A percentile compares a stretch with the other conserved stretches of the same genome.
Evolutionary conservation across 192 early-diverging fungal genomes (phyloP).

Genomic region (Gigaspora rosea): DNA sequence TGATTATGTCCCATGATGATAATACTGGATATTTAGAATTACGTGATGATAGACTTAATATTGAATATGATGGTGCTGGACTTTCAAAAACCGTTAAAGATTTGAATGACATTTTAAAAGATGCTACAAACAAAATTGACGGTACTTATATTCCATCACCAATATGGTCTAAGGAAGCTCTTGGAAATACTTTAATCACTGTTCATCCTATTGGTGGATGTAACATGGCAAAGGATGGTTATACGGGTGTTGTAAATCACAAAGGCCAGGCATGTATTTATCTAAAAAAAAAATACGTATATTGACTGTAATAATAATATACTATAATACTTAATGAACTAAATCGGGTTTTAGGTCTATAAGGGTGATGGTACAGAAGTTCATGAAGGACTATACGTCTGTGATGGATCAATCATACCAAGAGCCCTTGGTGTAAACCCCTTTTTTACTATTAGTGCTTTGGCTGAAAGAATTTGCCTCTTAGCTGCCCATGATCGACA

Average conservation of each 20-base stretch:
- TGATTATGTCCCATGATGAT: slow-evolving; percentile 57
- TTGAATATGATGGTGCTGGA: slow-evolving; percentile 42
- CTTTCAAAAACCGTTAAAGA: slow-evolving; percentile 34
- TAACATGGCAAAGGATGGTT: slow-evolving; percentile 38
- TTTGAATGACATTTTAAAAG: slow-evolving; percentile 37
- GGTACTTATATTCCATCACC: slow-evolving; percentile 48
- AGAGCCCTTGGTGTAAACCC: slow-evolving; percentile 53
- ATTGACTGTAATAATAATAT: too few species aligned
- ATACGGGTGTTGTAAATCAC: slow-evolving; percentile 49
- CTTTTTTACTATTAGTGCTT: slow-evolving; percentile 49
- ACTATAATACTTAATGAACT: too few species aligned
- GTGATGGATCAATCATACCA: slow-evolving; percentile 51
- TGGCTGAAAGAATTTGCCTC: slow-evolving; percentile 46
- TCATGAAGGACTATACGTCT: slow-evolving; percentile 49
- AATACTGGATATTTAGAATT: slow-evolving; percentile 41
- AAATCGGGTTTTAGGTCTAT: slow-evolving; percentile 31
- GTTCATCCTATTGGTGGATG: slow-evolving; percentile 56
- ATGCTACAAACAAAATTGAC: slow-evolving; percentile 30
- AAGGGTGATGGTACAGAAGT: slow-evolving; percentile 43
- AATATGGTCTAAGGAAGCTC: slow-evolving; percentile 26
- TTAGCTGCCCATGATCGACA: slow-evolving; percentile 39
- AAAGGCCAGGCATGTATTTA: slow-evolving; percentile 44
- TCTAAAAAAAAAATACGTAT: too few species aligned
- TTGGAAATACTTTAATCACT: slow-evolving; percentile 33
- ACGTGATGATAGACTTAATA: slow-evolving; percentile 41